Evolutionary conservation across 345 rosid genomes (phyloP), one percentile per base, ranked within the genome.

Genomic region (Alliaria petiolata): DNA sequence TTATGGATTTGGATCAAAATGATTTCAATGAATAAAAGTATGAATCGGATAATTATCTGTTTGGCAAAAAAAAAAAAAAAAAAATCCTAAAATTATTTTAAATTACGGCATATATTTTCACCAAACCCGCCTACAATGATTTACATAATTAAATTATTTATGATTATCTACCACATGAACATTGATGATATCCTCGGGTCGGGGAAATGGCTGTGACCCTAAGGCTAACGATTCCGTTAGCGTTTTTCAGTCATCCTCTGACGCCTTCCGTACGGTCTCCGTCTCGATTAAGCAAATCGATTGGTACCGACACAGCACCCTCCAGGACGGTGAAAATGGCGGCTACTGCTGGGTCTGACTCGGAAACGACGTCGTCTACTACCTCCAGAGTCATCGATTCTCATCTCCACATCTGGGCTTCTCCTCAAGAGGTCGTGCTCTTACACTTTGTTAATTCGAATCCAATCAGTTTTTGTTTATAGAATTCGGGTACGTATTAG

Each of bases 351-450:
- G 81, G 42, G 62, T 22, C 88, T 44, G 76, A 53, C 20, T 30
- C 11, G 7, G 62, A 67, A 38, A 35, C 83, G 26, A 47, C 73
- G 52, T 19, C 81, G 49, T 35, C 81, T 38, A n/a, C n/a, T n/a
- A 16, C 44, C 52, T 15, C 76, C 58, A 85, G 80, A 67, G 79
- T 80, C 61, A 87, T 93, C 46, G 97, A 93, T 79, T 86, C 97
- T 7, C 98, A 93, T 83, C 84, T 93, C 62, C 98, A 93, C 80
- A 70, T 93, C 0, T 90, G 98, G 96, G 97, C 96, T 45, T 89
- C 98, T 66, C 90, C 97, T 67, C 80, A 82, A 70, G 95, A 93
- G 95, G 97, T 82, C 12, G 19, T 53, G 58, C 59, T 61, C 69
- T 59, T 8, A 25, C 15, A 26, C 15, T 73, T 44, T 4, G 5